Conservation (phyloP, 495 filamentous ascomycete species). For the Lophiostoma macrostomum region DNA sequence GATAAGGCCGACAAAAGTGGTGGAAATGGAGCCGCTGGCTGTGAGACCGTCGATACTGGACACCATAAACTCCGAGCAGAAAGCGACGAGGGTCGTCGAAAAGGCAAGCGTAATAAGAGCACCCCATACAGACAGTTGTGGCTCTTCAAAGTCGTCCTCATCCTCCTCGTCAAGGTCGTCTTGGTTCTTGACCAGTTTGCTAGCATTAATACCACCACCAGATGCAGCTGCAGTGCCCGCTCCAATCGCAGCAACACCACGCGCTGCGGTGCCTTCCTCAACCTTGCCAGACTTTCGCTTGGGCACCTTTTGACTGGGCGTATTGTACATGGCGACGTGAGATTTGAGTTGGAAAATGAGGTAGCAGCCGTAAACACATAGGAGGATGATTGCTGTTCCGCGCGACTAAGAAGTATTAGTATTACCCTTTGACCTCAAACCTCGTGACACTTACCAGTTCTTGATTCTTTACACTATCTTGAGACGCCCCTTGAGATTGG, state of each 20-base stretch:
- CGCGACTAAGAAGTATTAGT: constrained; percentile 17
- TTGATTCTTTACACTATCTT: constrained; percentile 37
- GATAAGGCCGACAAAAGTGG: constrained; percentile 93
- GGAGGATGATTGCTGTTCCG: constrained; percentile 32
- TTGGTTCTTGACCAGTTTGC: constrained; percentile 45
- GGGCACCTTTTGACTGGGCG: constrained; percentile 65
- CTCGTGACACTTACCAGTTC: constrained; percentile 19
- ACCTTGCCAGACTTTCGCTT: constrained; percentile 46
- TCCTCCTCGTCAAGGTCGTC: constrained; percentile 43
- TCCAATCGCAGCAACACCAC: constrained; percentile 60
- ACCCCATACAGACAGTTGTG: constrained; percentile 65
- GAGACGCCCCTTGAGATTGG: constrained; percentile 19
- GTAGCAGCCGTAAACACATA: constrained; percentile 33
- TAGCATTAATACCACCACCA: constrained; percentile 45
- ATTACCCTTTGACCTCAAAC: constrained; percentile 41
- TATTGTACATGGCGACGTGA: constrained; percentile 36
- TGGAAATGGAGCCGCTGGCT: constrained; percentile 55
- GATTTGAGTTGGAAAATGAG: constrained; percentile 35
- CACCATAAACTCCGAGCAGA: constrained; percentile 92
- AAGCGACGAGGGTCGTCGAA: constrained; percentile 75
- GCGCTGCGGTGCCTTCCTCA: constrained; percentile 57
- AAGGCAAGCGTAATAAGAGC: constrained; percentile 67
- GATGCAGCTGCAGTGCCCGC: constrained; percentile 48
- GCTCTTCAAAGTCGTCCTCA: constrained; percentile 63
- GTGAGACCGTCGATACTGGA: constrained; percentile 72